These are phyloP conservation scores for Saturnispora saitoi DNA, from an alignment of 805 yeast species.

Conservation along the genomic window DNA sequence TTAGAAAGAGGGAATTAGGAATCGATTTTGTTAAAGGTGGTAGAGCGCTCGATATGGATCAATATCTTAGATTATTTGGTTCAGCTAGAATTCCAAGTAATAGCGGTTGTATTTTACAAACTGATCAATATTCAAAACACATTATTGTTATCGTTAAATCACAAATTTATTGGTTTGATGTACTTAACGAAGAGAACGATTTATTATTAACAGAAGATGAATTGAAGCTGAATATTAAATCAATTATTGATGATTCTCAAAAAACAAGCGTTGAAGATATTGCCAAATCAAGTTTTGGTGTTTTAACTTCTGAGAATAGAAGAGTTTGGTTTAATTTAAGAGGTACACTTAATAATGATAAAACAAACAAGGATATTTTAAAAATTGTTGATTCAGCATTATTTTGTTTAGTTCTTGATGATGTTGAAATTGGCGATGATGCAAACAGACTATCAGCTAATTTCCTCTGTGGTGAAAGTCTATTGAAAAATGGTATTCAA, in stretches of 20 bases:
- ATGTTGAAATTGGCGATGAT: constrained; percentile 52
- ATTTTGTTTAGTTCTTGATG: constrained; percentile 78
- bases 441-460: constrained; percentile 65
- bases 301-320: constrained; percentile 83
- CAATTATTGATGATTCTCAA: constrained; percentile 68
- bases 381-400: constrained; percentile 73
- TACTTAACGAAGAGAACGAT: constrained; percentile 63
- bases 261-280: constrained; percentile 45
- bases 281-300: constrained; percentile 77
- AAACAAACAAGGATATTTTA: constrained; percentile 59
- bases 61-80: constrained; percentile 79
- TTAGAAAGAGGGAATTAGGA: constrained; percentile 64
- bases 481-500: constrained; percentile 76
- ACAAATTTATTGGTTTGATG: constrained; percentile 94
- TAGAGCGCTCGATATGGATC: constrained; percentile 78
- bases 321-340: constrained; percentile 79
- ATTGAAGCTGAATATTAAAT: constrained; percentile 62
- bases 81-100: constrained; percentile 79
- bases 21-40: constrained; percentile 61
- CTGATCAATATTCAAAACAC: constrained; percentile 68
- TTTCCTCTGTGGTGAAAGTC: constrained; percentile 80
- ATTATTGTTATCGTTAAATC: constrained; percentile 75
- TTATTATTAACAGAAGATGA: constrained; percentile 68
- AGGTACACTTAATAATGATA: constrained; percentile 36
- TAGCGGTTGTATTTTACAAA: constrained; percentile 78